Evolutionary conservation across 805 yeast species (phyloP), one percentile per base, ranked within the genome.

Genomic region (Yarrowia sp.): DNA sequence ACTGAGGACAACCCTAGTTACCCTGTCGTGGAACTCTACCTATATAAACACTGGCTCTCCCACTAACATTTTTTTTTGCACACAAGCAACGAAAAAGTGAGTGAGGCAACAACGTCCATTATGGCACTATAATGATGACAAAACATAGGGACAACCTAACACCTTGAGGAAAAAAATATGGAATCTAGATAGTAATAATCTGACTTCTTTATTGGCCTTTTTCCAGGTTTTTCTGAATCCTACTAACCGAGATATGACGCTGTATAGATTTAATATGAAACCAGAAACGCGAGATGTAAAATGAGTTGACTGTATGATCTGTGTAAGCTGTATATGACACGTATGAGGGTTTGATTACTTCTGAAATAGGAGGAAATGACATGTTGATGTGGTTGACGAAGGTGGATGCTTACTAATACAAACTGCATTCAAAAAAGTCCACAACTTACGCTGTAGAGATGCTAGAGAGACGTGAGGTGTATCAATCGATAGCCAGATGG

Each of bases 81-180:
- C 53, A 42, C 15, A 53, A 19, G 9, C 50, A 19, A 30, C 34
- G 8, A 58, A 42, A 44, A 46, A 34, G 66, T 61, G 55, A 61
- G 66, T 61, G n/a, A 15, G 13, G 8, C 44, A 38, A 44, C 44
- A 38, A 44, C 17, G 8, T 15, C 46, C 66, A 34, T 36, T 46
- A 33, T 46, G 17, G 17, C 36, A 36, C 30, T 60, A 44, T 58
- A 61, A 46, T 61, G 66, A 61, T 61, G 66, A 61, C 46, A 61
- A 58, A 34, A 46, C 55, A 61, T 61, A 61, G 66, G 66, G 66
- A 61, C 66, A 61, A 61, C 66, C 46, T 34, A 61, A 15, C 55
- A 20, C 46, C 38, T 61, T 61, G 66, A 61, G 46, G 66, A 61
- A n/a, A 61, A 44, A 36, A 3, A 61, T 36, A 46, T 61, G 66